These are phyloP conservation scores for Scutellaria barbata DNA, from an alignment of 257 asterid genomes.

Conservation along the genomic window DNA sequence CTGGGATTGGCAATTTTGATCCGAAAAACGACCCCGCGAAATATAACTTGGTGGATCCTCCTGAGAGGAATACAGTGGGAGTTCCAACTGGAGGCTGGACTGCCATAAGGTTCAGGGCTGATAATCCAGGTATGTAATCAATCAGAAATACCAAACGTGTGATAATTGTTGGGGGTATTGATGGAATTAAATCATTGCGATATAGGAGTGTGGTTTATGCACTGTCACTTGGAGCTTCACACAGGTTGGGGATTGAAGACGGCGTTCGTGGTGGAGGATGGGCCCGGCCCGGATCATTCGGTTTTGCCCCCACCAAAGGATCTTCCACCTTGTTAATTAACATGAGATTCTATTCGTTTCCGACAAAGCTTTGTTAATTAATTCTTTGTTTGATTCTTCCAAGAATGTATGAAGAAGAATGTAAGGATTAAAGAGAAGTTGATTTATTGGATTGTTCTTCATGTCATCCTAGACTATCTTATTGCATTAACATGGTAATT, in stretches of 20 bases:
- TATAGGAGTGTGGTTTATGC: conserved; percentile 78
- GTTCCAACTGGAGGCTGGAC: conserved; percentile 92
- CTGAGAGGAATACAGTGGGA: conserved; percentile 75
- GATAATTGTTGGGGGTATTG: neutral
- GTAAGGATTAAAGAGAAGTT: conserved; percentile 25
- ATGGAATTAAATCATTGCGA: neutral
- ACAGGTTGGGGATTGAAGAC: conserved; percentile 72
- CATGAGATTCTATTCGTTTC: neutral
- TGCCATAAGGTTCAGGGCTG: conserved; percentile 79
- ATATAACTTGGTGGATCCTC: conserved; percentile 72
- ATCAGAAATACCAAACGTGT: too few relatives aligned
- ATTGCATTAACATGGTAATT: too few relatives aligned
- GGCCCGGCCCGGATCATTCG: conserved; percentile 52
- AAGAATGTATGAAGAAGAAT: conserved; percentile 29
- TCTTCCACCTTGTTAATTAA: conserved; percentile 58
- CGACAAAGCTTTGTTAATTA: neutral
- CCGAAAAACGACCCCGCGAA: conserved; percentile 52
- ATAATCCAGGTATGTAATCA: conserved; percentile 65
- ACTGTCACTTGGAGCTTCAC: conserved; percentile 72
- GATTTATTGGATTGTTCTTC: too few relatives aligned
- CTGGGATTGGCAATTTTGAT: conserved; percentile 70
- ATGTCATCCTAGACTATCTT: too few relatives aligned
- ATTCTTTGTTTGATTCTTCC: conserved; percentile 21
- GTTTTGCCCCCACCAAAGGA: conserved; percentile 71
- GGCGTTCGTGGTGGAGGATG: conserved; percentile 70